Percentiles rank a stretch among this genome's conserved stretches.
Evolutionary conservation across 2,329 filamentous ascomycete genomes (phyloP).

Genomic region (Mollisiaceae sp.): DNA sequence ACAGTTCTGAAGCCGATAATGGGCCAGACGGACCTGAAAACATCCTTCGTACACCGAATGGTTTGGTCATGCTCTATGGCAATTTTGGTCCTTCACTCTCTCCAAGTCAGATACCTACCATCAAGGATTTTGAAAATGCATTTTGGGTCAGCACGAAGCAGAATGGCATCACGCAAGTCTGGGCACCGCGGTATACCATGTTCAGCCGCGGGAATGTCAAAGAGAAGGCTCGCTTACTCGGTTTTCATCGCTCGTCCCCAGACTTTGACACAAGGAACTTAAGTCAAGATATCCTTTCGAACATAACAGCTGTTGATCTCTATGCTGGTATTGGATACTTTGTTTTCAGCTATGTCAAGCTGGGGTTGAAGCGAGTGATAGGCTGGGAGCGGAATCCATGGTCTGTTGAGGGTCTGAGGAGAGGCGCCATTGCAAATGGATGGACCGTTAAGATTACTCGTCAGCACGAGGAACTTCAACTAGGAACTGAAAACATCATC

Average conservation of each 20-base stretch:
- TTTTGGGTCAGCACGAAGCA: slow-evolving; percentile 83
- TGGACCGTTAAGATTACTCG: slow-evolving; percentile 65
- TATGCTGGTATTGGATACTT: slow-evolving; percentile 97
- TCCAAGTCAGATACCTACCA: slow-evolving; percentile 18
- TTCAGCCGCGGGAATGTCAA: slow-evolving; percentile 90
- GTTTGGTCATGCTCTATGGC: slow-evolving; percentile 73
- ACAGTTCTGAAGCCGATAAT: not conserved
- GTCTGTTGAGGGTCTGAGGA: slow-evolving; percentile 81
- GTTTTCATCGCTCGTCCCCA: slow-evolving; percentile 47
- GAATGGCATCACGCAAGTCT: slow-evolving; percentile 80
- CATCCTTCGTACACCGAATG: slow-evolving; percentile 72
- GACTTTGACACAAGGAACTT: slow-evolving; percentile 7
- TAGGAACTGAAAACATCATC: slow-evolving; percentile 59
- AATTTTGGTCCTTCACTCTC: slow-evolving; percentile 66
- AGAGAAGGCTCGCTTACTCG: slow-evolving; percentile 80
- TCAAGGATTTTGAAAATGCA: slow-evolving; percentile 64
- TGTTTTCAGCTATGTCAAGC: slow-evolving; percentile 77
- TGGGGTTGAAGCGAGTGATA: slow-evolving; percentile 71
- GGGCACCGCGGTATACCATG: slow-evolving; percentile 92
- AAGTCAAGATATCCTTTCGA: slow-evolving; percentile 18
- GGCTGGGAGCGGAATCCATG: slow-evolving; percentile 93
- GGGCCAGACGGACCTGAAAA: slow-evolving; percentile 57
- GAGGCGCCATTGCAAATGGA: slow-evolving; percentile 73
- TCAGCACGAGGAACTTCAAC: slow-evolving; percentile 43
- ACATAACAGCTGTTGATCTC: slow-evolving; percentile 68